Conservation (phyloP, 163 green algal genomes). For the Chlorella variabilis region DNA sequence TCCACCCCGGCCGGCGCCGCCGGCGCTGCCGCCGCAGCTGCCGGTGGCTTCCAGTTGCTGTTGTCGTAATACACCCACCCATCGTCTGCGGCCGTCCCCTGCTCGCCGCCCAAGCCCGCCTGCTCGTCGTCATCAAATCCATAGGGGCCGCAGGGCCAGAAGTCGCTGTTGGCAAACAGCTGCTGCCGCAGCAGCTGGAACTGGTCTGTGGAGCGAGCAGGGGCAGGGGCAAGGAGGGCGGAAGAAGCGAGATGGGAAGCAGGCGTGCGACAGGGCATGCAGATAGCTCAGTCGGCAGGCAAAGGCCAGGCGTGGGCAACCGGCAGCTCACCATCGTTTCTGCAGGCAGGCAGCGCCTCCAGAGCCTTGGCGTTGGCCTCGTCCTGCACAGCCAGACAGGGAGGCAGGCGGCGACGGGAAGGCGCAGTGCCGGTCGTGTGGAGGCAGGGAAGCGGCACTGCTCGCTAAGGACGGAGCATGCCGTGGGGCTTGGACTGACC, state of each 20-base stretch:
- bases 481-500: too few species aligned
- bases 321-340: slow-evolving; percentile 33
- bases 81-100: not conserved
- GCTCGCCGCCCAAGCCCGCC: not conserved
- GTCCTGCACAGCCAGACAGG: not conserved
- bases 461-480: too few species aligned
- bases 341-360: slow-evolving; percentile 33
- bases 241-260: not conserved
- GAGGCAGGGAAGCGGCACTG: too few species aligned
- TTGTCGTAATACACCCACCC: slow-evolving; percentile 55
- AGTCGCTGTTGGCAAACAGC: slow-evolving; percentile 44
- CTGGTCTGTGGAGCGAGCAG: slow-evolving; percentile 27
- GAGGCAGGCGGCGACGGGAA: too few species aligned
- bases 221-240: not conserved
- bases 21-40: too few species aligned
- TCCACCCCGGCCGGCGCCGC: too few species aligned
- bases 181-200: slow-evolving; percentile 48
- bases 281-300: too few species aligned
- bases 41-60: slow-evolving; percentile 18
- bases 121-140: slow-evolving; percentile 35
- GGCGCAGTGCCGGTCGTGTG: too few species aligned
- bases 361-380: not conserved
- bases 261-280: too few species aligned
- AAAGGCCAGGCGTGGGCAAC: not conserved
- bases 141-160: slow-evolving; percentile 56